Evolutionary conservation across 371 early-diverging fungal species (phyloP), one percentile per base, ranked within the genome.

Genomic region (Saksenaea oblongispora): DNA sequence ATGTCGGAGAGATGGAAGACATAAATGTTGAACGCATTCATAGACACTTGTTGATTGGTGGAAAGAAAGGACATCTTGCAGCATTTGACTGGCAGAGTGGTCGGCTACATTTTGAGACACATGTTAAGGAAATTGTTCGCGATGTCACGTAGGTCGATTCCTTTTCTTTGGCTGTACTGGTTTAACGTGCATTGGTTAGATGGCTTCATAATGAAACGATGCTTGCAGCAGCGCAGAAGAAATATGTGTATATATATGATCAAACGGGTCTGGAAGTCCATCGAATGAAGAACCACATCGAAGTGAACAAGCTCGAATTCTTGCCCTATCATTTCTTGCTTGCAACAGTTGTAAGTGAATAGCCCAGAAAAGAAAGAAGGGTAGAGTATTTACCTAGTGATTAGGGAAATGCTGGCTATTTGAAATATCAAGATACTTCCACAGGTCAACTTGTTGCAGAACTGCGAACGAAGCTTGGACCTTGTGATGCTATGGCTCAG

Each of bases 301-400:
- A 94, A 68, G 91, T 91, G 26, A 90, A 86, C 69, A 83, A 84
- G 59, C 78, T 99, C 47, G 95, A 94, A 59, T 99, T 95, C 75
- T 76, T 99, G 62, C 99, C 98, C 11, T 96, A 97, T 79, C 99
- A 99, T 73, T 99, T 94, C 73, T 77, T 99, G 68, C 86, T 99
- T 35, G 89, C 89, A 39, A 83, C 94, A 13, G 85, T 94, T 39
- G 90, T 91, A 77, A 57, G 83, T 80, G 27, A 0, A 7, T 41
- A 15, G 31, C 10, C 54, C 11, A 1, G 36, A 10, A n/a, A 15
- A 18, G 26, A 31, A n/a, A 5, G 8, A 51, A 3, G 34, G 34
- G n/a, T 39, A 13, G 55, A 3, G 34, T 44, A 24, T 39, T 22
- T 37, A 27, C 54, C 18, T 3, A 8, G 22, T 10, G 27, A 22